A percentile compares a stretch with the other conserved stretches of the same genome.
These are phyloP conservation scores for Coemansia sp. DNA, from an alignment of 192 early-diverging fungal species.

Conservation along the genomic window DNA sequence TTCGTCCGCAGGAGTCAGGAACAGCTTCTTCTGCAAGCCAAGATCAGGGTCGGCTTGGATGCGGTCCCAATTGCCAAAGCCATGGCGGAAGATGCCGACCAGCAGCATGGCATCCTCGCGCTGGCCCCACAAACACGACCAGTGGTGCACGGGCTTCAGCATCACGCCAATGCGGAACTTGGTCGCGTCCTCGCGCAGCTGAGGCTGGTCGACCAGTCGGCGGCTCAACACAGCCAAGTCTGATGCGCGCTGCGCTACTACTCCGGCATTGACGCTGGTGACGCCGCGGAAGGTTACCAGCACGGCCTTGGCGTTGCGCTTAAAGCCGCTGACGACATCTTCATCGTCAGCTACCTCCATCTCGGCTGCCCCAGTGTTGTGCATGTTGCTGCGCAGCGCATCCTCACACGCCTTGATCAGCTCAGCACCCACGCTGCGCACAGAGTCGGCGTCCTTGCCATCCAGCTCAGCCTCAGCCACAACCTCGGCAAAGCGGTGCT, in stretches of 20 bases:
- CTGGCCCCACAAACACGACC: conserved; percentile 85
- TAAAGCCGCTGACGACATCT: conserved; percentile 44
- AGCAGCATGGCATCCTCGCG: conserved; percentile 96
- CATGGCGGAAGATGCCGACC: conserved; percentile 91
- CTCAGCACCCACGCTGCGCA: conserved; percentile 48
- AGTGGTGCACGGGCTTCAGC: conserved; percentile 84
- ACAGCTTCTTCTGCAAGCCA: conserved; percentile 87
- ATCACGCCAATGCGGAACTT: conserved; percentile 80
- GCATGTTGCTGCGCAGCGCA: conserved; percentile 56
- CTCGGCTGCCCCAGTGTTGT: conserved; percentile 29
- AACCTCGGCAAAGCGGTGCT: conserved; percentile 80
- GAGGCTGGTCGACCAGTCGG: conserved; percentile 59
- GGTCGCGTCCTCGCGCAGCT: conserved; percentile 55
- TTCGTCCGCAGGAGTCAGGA: conserved; percentile 61
- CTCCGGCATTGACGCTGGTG: conserved; percentile 82
- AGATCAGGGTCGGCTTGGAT: conserved; percentile 82
- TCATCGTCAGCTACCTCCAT: conserved; percentile 42
- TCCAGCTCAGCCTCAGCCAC: conserved; percentile 80
- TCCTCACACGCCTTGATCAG: conserved; percentile 62
- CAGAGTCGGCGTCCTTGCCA: conserved; percentile 62
- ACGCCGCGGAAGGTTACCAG: conserved; percentile 77
- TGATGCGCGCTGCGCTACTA: conserved; percentile 71
- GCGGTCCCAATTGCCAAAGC: conserved; percentile 88
- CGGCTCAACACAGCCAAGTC: conserved; percentile 72
- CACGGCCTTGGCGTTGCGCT: conserved; percentile 72